phyloP scores from a whole-genome alignment of 768 basidiomycete species.

The Goffeauzyma gilvescens region DNA sequence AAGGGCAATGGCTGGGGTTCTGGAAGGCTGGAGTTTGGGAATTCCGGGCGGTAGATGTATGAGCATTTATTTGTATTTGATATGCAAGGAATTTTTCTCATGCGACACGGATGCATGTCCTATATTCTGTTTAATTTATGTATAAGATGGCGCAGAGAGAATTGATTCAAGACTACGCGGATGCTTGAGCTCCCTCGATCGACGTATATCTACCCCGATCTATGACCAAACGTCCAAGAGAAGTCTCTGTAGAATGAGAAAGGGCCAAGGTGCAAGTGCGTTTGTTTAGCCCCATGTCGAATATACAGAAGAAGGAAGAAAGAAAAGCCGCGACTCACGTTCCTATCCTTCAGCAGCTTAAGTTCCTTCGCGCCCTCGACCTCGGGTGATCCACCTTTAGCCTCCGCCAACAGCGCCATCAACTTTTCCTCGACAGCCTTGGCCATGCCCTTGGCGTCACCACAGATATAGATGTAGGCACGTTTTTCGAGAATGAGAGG shows the following conservation, averaged over 20 bases:
- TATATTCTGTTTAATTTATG: too few relatives aligned
- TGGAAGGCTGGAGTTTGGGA: too few relatives aligned
- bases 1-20: too few relatives aligned
- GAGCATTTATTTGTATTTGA: too few relatives aligned
- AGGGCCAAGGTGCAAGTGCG: background rate
- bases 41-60: too few relatives aligned
- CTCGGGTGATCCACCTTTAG: conserved; percentile 72
- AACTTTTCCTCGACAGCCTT: conserved; percentile 84
- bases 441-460: conserved; percentile 91
- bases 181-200: too few relatives aligned
- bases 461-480: conserved; percentile 94
- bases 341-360: conserved; percentile 74
- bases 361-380: conserved; percentile 80
- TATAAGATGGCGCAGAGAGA: too few relatives aligned
- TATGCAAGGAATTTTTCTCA: too few relatives aligned
- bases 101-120: too few relatives aligned
- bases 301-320: too few relatives aligned
- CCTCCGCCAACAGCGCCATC: conserved; percentile 55
- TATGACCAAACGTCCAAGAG: conserved; percentile 13
- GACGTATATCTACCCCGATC: too few relatives aligned
- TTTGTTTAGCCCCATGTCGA: background rate
- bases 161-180: too few relatives aligned
- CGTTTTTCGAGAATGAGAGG: conserved; percentile 81
- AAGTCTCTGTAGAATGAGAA: conserved; percentile 4
- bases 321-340: conserved; percentile 22